Conservation (phyloP, 208 protist genomes). For the Crithidia expoeki region DNA sequence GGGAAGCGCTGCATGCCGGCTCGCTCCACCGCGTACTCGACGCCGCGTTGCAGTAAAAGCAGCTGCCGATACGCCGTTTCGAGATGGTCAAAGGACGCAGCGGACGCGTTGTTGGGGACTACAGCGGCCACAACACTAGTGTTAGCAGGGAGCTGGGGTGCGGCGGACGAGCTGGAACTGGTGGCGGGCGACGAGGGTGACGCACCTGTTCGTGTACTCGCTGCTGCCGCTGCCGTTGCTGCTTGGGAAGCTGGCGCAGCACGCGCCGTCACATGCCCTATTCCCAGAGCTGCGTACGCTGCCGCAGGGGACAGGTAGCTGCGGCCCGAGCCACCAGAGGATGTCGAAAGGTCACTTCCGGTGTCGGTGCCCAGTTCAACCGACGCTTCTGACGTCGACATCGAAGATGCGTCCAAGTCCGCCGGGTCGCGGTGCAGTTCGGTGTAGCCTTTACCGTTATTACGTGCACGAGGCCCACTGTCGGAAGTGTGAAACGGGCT, state of each 20-base stretch:
- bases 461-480: too few relatives aligned
- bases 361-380: constrained; percentile 2
- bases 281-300: constrained; percentile 10
- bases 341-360: background rate
- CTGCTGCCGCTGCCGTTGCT: background rate
- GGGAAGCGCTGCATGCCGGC: constrained; percentile 28
- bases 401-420: constrained; percentile 6
- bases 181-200: constrained; percentile 2
- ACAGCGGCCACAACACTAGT: background rate
- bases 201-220: background rate
- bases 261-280: background rate
- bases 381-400: constrained; percentile 22
- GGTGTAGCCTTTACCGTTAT: background rate
- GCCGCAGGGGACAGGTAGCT: constrained; percentile 10
- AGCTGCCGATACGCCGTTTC: constrained; percentile 36
- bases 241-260: background rate
- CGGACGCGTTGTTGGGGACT: background rate
- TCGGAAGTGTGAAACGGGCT: constrained; percentile 16
- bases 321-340: constrained; percentile 1
- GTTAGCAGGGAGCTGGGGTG: background rate
- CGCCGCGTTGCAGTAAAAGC: constrained; percentile 25
- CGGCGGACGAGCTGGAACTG: constrained; percentile 1
- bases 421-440: constrained; percentile 3
- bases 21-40: constrained; percentile 24
- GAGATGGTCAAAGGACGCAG: constrained; percentile 31